Evolutionary conservation across 257 asterid genomes (phyloP), one percentile per base, ranked within the genome.

Genomic region (Solanum pimpinellifolium): DNA sequence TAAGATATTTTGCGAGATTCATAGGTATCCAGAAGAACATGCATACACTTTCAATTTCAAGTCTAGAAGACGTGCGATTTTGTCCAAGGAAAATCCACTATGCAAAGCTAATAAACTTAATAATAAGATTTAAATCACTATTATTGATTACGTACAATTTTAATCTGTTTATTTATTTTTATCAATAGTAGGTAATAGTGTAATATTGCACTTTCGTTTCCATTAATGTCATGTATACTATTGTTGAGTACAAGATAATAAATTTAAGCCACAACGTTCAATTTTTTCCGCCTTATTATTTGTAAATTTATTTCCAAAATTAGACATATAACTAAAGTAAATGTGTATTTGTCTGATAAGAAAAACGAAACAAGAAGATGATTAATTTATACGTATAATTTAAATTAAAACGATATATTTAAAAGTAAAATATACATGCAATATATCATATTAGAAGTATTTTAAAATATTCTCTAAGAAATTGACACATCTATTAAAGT

Each of bases 1-100:
- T 0, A 83, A 29, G 3, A 44, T 23, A 21, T 90, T 88, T 83
- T 92, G 96, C 20, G 87, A 88, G 39, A 7, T 2, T 35, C 96
- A 91, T 47, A 80, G 94, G 39, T 86, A 83, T 11, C 91, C 94
- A 1, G 92, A 92, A 35, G 70, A 11, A 12, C 94, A 92, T 83
- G 44, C 62, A 2, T 92, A 94, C 87, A 4, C 1, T 0, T 56
- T 86, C 11, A 93, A 92, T 76, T 91, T 18, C 92, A 89, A 90
- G 91, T 25, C 29, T 4, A 65, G 25, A 0, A 92, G 92, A 3
- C 91, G 81, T 73, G 16, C 18, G 33, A 8, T 9, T 18, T 84
- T 92, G 27, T 49, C 85, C 6, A 83, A 73, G 42, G 77, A 93
- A 62, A 93, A 93, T 59, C 92, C 90, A 6, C 3, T 80, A 21